Percentiles rank a stretch among this genome's conserved stretches.
Conservation (phyloP, 768 basidiomycete species). For the Xerocomellus dryophilus region DNA sequence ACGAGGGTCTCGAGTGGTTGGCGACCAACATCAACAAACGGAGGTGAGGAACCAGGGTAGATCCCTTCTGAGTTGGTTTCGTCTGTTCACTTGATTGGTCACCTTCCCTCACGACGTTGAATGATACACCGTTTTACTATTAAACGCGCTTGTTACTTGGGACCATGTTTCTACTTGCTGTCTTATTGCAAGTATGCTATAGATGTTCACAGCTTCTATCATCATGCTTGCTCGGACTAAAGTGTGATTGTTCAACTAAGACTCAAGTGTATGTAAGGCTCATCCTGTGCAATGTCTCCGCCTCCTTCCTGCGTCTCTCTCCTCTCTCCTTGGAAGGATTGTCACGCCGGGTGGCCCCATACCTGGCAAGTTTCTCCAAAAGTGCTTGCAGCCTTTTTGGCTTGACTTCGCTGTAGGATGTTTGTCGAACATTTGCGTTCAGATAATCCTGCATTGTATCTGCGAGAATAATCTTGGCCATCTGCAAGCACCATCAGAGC, state of each 20-base stretch:
- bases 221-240: constrained; percentile 6
- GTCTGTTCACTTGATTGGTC: constrained; percentile 48
- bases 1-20: constrained; percentile 98
- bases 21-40: constrained; percentile 81
- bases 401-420: constrained; percentile 62
- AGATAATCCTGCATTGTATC: constrained; percentile 80
- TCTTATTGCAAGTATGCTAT: constrained; percentile 18
- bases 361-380: constrained; percentile 75
- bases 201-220: constrained; percentile 15
- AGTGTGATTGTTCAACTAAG: constrained; percentile 2
- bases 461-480: constrained; percentile 66
- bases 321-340: constrained; percentile 57
- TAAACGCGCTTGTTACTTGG: constrained; percentile 30
- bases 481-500: constrained; percentile 40
- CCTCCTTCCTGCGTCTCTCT: constrained; percentile 72
- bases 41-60: constrained; percentile 53
- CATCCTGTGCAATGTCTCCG: constrained; percentile 70
- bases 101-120: constrained; percentile 60
- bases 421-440: constrained; percentile 63
- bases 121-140: constrained; percentile 47
- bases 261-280: constrained; percentile 18
- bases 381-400: constrained; percentile 69
- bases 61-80: constrained; percentile 38
- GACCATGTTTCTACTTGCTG: constrained; percentile 9
- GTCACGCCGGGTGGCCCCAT: constrained; percentile 62